Conservation (phyloP, 169 alveolate species). For the Plasmodium vinckei region DNA sequence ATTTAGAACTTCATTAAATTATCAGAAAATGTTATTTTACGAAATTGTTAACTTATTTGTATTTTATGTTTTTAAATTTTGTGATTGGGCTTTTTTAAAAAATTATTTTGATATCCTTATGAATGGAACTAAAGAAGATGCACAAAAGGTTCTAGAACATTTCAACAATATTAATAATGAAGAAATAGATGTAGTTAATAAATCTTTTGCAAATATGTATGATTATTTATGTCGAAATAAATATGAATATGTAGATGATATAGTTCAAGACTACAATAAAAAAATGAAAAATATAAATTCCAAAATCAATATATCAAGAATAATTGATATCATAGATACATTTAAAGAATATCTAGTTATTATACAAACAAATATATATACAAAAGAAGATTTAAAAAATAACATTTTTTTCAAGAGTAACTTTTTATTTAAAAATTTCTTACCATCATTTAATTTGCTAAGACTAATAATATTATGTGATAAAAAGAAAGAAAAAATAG, state of each 20-base stretch:
- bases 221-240: slow-evolving; percentile 32
- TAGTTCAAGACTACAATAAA: slow-evolving; percentile 44
- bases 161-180: slow-evolving; percentile 40
- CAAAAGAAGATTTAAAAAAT: slow-evolving; percentile 52
- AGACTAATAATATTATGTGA: slow-evolving; percentile 52
- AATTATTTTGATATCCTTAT: slow-evolving; percentile 62
- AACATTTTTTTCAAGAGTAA: slow-evolving; percentile 34
- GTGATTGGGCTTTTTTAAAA: slow-evolving; percentile 46
- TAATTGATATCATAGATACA: slow-evolving; percentile 51
- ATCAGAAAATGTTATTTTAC: slow-evolving; percentile 36
- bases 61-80: slow-evolving; percentile 60
- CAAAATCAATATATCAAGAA: slow-evolving; percentile 36
- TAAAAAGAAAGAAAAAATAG: slow-evolving; percentile 61
- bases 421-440: slow-evolving; percentile 49
- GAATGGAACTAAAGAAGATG: slow-evolving; percentile 25
- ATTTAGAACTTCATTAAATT: slow-evolving; percentile 16
- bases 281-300: slow-evolving; percentile 12
- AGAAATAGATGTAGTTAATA: slow-evolving; percentile 14
- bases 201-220: slow-evolving; percentile 65
- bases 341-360: slow-evolving; percentile 45
- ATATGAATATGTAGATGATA: slow-evolving; percentile 29
- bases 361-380: slow-evolving; percentile 26
- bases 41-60: slow-evolving; percentile 61
- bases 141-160: slow-evolving; percentile 1
- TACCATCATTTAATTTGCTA: slow-evolving; percentile 60